A percentile compares a stretch with the other conserved stretches of the same genome.
phyloP scores from a whole-genome alignment of 257 asterid genomes.

The Solanum lycopersicoides region DNA sequence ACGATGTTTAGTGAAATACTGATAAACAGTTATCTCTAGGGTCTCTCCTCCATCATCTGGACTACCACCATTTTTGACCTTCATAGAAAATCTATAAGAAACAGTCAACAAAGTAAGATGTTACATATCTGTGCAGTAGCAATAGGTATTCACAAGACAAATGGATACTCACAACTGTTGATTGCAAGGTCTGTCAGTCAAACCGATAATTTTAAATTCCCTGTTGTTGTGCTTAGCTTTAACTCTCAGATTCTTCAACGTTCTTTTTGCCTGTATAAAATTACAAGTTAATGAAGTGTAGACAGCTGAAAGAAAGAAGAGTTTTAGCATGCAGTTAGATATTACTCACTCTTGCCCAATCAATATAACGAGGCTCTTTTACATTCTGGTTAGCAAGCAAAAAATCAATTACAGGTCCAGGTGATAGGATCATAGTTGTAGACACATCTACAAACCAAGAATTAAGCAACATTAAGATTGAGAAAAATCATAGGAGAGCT shows the following conservation, averaged over 20 bases:
- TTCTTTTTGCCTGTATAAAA: slow-evolving; percentile 61
- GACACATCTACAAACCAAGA: slow-evolving; percentile 59
- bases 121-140: neutral
- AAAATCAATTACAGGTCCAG: slow-evolving; percentile 82
- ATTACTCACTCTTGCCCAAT: slow-evolving; percentile 65
- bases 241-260: slow-evolving; percentile 75
- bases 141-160: slow-evolving; percentile 5
- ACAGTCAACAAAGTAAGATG: slow-evolving; percentile 12
- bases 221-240: slow-evolving; percentile 52
- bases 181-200: slow-evolving; percentile 83
- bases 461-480: slow-evolving; percentile 1
- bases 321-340: neutral
- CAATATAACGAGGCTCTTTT: slow-evolving; percentile 58
- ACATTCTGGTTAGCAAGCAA: slow-evolving; percentile 73
- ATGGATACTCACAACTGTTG: slow-evolving; percentile 60
- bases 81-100: slow-evolving; percentile 54
- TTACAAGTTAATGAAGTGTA: neutral
- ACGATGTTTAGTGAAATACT: slow-evolving; percentile 69
- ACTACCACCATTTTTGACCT: slow-evolving; percentile 34
- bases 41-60: slow-evolving; percentile 32
- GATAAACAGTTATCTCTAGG: slow-evolving; percentile 63
- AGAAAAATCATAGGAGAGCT: neutral
- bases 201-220: slow-evolving; percentile 72
- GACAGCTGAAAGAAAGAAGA: neutral
- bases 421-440: slow-evolving; percentile 75